Conservation (phyloP, 2,329 filamentous ascomycete genomes). For the Endoconidiophora polonica region DNA sequence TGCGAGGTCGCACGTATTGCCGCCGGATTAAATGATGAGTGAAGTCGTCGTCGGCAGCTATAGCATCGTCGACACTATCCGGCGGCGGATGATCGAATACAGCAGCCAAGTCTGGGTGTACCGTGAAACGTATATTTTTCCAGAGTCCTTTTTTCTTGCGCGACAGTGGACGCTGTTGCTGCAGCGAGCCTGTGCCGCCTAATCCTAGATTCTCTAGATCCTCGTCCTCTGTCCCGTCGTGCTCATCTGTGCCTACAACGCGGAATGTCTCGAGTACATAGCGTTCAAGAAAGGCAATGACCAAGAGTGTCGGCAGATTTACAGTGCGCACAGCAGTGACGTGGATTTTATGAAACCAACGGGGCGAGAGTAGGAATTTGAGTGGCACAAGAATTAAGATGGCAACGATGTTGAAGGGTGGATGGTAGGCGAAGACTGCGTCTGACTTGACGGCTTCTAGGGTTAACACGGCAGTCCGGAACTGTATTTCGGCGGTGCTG, state of each 20-base stretch:
- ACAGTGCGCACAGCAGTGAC: constrained; percentile 57
- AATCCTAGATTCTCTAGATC: constrained; percentile 11
- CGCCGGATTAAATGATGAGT: constrained; percentile 40
- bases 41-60: constrained; percentile 41
- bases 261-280: constrained; percentile 34
- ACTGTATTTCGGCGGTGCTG: constrained; percentile 69
- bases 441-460: constrained; percentile 77
- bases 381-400: constrained; percentile 58
- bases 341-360: constrained; percentile 85
- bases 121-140: constrained; percentile 51
- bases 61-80: constrained; percentile 38
- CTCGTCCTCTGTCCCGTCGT: constrained; percentile 14
- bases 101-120: constrained; percentile 53
- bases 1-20: constrained; percentile 33
- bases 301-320: constrained; percentile 57
- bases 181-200: too few relatives aligned
- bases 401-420: constrained; percentile 70
- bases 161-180: constrained; percentile 1
- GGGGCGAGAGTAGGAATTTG: constrained; percentile 59
- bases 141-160: constrained; percentile 30
- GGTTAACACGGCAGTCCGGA: constrained; percentile 62
- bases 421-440: constrained; percentile 66
- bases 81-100: constrained; percentile 60
- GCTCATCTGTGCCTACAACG: constrained; percentile 24
- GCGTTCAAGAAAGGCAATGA: constrained; percentile 56